Base-by-base conservation (phyloP, 176 grass and related monocot species). In the Carex scoparia region DNA sequence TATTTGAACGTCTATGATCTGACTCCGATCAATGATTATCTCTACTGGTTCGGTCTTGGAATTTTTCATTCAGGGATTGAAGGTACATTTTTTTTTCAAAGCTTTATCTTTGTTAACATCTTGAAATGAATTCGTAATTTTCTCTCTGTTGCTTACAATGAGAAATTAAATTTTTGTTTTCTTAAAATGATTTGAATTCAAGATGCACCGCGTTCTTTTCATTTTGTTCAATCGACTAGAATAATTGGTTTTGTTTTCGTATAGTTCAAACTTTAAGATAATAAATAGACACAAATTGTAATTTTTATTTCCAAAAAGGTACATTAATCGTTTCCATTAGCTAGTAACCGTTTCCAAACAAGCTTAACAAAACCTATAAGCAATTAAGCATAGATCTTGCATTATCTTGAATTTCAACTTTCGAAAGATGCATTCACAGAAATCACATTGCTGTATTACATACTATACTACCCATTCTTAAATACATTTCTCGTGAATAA, bases 1-100 rank as follows among this genome's bases (percentile, higher is more conserved):
- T 90, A 81, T 71, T 84, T 90, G 65, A 90, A 90, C 60, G 69
- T 90, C n/a, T 90, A 90, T 30, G 88, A 90, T 90, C 70, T 90
- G 4, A 80, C 84, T 15, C 80, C 88, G 15, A 10, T 90, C 57
- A 86, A 86, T 59, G 70, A 67, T 58, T 90, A 86, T 48, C 80
- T 90, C 15, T 90, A 83, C 61, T 90, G 88, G 88, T 86, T 90
- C 16, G 88, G 84, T 12, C 70, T 90, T 40, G 88, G 88, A 38
- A 64, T 90, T 46, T 90, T 90, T 74, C 88, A 90, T 78, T 90
- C 88, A n/a, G 88, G 88, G 49, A 90, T 90, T 48, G 84, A 90
- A 90, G 88, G 84, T 90, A 68, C 14, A 61, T 78, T 66, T 48
- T 66, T 85, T 23, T 70, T 57, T 84, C 49, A 42, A 10, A 33